Base-by-base conservation (phyloP, 2,329 filamentous ascomycete genomes). In the Ascosphaera apis region DNA sequence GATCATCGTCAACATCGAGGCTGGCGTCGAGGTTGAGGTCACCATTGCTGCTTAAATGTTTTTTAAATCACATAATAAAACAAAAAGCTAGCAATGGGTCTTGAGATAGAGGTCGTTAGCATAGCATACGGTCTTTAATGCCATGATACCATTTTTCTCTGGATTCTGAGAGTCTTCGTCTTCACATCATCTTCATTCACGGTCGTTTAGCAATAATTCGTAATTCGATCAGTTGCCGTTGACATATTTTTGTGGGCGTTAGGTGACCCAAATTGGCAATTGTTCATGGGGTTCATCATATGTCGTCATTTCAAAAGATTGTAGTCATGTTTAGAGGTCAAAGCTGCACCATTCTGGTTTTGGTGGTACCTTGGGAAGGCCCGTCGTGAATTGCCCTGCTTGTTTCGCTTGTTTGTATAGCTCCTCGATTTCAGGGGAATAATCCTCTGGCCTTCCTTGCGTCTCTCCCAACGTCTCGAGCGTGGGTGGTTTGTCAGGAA, bases 291-390 rank as follows among this genome's bases (percentile, higher is more conserved):
- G n/a, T n/a, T n/a, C n/a, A n/a, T n/a, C n/a, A n/a, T n/a, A n/a
- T n/a, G n/a, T n/a, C n/a, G n/a, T n/a, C n/a, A n/a, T n/a, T n/a
- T n/a, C n/a, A n/a, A 8, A 23, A 36, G 38, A 21, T 37, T 12
- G 32, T 17, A n/a, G n/a, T n/a, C n/a, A n/a, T n/a, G n/a, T n/a
- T 58, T 53, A 84, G 46, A 86, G 73, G 48, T 81, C 70, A 67
- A 76, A 86, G 18, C 59, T 54, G 43, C 72, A 73, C 62, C 73
- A 86, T 48, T 86, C 81, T 41, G 71, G 64, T 53, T 73, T 74
- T 0, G 84, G 84, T 15, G 84, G 80, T 33, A 82, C 57, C 45
- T 76, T 65, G 0, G 84, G 84, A 4, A 72, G 47, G 0, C 74
- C 76, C 25, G 71, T 70, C 31, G 67, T 63, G 52, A 91, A 92